phyloP scores from a whole-genome alignment of 2,329 filamentous ascomycete species.

The Fonsecaea erecta region DNA sequence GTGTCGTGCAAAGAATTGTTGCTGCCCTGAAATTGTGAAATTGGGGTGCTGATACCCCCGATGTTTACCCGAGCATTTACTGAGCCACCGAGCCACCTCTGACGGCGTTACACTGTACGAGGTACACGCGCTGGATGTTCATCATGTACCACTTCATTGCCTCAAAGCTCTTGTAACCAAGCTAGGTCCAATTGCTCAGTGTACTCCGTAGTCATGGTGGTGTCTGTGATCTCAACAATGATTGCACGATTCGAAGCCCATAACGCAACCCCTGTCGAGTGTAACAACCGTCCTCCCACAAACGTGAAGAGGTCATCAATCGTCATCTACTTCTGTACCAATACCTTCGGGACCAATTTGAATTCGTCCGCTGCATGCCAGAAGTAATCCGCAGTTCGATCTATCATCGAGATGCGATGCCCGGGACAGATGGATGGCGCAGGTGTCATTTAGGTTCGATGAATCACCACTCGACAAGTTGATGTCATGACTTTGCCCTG shows the following conservation, averaged over 20 bases:
- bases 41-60: neutral
- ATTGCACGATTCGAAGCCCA: neutral
- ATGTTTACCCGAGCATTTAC: neutral
- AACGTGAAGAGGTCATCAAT: neutral
- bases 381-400: neutral
- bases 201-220: neutral
- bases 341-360: neutral
- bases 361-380: neutral
- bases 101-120: neutral
- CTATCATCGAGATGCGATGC: constrained; percentile 10
- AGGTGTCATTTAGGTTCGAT: neutral
- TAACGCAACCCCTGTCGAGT: neutral
- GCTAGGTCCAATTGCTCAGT: neutral
- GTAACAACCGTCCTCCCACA: neutral
- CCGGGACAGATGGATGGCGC: neutral
- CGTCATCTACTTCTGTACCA: neutral
- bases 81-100: no score
- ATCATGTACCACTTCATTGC: neutral
- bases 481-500: constrained; percentile 9
- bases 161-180: neutral
- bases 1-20: neutral
- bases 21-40: neutral
- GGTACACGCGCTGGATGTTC: neutral
- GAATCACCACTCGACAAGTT: constrained; percentile 7
- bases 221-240: neutral